Percentiles rank a stretch among this genome's conserved stretches.
Evolutionary conservation across 2,329 filamentous ascomycete species (phyloP).

Genomic region (Penicillium fuscoglaucum): DNA sequence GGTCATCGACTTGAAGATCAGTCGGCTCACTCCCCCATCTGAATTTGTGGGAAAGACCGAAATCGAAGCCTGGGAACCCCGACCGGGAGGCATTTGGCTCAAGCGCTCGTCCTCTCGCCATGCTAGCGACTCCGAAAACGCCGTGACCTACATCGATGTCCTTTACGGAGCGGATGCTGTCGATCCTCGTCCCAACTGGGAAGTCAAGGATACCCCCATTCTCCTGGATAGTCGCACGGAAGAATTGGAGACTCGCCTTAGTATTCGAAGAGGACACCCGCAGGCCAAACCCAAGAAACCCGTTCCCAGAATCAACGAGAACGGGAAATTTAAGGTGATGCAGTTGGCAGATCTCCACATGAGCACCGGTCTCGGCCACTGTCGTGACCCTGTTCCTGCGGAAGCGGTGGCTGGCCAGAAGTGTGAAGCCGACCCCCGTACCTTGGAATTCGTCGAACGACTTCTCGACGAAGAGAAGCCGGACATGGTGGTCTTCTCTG

Average conservation of each 20-base stretch:
- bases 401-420: slow-evolving; percentile 66
- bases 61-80: slow-evolving; percentile 71
- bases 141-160: slow-evolving; percentile 79
- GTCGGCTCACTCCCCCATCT: slow-evolving; percentile 66
- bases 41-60: slow-evolving; percentile 54
- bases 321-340: slow-evolving; percentile 96
- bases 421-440: slow-evolving; percentile 89
- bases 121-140: slow-evolving; percentile 71
- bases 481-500: slow-evolving; percentile 85
- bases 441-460: slow-evolving; percentile 80
- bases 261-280: slow-evolving; percentile 70
- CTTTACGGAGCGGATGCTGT: slow-evolving; percentile 89
- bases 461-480: slow-evolving; percentile 91
- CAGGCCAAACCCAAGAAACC: slow-evolving; percentile 64
- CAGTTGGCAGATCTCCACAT: slow-evolving; percentile 93
- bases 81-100: slow-evolving; percentile 78
- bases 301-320: slow-evolving; percentile 74
- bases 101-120: slow-evolving; percentile 70
- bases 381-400: slow-evolving; percentile 80
- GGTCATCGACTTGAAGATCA: slow-evolving; percentile 74
- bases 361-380: slow-evolving; percentile 81
- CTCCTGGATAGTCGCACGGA: slow-evolving; percentile 64
- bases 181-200: slow-evolving; percentile 84
- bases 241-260: slow-evolving; percentile 71
- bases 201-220: slow-evolving; percentile 71